Base-by-base conservation (phyloP, 2,329 filamentous ascomycete genomes). In the Arthrobotrys iridis region DNA sequence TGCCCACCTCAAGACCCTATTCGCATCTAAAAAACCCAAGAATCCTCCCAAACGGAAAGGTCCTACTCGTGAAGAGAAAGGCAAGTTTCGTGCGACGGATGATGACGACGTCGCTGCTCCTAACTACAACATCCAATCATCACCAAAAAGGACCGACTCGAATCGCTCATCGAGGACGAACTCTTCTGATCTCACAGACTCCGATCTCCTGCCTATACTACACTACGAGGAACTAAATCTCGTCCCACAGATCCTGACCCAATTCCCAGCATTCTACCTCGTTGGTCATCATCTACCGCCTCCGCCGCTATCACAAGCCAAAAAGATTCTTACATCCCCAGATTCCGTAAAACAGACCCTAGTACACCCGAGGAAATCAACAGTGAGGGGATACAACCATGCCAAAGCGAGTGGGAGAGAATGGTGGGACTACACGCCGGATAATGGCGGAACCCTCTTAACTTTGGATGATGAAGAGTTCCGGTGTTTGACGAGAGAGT, bases 401-500 rank as follows among this genome's bases (percentile, higher is more conserved):
- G 48, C 64, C 2, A 55, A 57, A 35, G 4, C 24, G 1, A 65
- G 58, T 45, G 72, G 72, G 10, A 57, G 72, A 15, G 72, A 76
- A 66, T 76, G 72, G 72, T 76, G 72, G 72, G 72, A 76, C 28
- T 71, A 65, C 30, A 41, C 65, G 1, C 72, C 72, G n/a, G 72
- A 76, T 46, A 37, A 75, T 10, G 41, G 57, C 46, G 70, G 62
- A 28, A 65, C 46, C 4, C 26, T 45, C 4, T 55, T 73, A 37
- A 73, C 50, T 3, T 43, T 73, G 11, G 50, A 64, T 20, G 72
- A 76, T n/a, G 72, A 76, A 15, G 45, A 28, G 4, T 76, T 76
- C n/a, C 50, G 45, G 26, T 11, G 7, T 2, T 10, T 20, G 1
- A 76, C 72, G 22, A 64, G 37, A 15, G 65, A 65, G 6, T 76